Percentiles rank a stretch among this genome's conserved stretches.
Conservation (phyloP, 106 monocot genomes). For the Acorus calamus region DNA sequence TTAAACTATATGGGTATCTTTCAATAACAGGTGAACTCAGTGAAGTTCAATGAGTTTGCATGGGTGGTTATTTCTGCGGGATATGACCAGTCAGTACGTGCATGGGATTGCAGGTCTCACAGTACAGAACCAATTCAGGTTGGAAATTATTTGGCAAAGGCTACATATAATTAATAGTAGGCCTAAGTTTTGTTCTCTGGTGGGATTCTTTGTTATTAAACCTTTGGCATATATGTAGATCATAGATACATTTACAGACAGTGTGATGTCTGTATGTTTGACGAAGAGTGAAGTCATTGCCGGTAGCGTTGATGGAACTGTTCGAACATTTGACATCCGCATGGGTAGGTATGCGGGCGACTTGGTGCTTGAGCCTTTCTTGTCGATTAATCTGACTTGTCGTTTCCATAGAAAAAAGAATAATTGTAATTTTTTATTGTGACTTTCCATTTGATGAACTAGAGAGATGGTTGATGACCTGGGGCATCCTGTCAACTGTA, state of each 20-base stretch:
- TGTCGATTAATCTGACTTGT: neutral
- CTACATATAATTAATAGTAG: too few relatives aligned
- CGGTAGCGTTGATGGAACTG: constrained; percentile 95
- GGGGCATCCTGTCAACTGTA: constrained; percentile 87
- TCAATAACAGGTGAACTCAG: constrained; percentile 69
- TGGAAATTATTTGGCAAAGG: neutral
- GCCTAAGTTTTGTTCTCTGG: too few relatives aligned
- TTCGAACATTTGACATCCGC: constrained; percentile 98
- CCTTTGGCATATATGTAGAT: constrained; percentile 26
- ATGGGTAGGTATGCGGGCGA: constrained; percentile 62
- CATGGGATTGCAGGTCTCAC: constrained; percentile 96
- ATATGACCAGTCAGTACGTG: constrained; percentile 90
- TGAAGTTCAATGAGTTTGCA: constrained; percentile 90
- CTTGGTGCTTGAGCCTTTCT: neutral
- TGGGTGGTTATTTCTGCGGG: constrained; percentile 91
- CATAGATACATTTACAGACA: constrained; percentile 87
- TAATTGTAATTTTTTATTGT: constrained; percentile 1
- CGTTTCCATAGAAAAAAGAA: too few relatives aligned
- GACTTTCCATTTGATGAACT: constrained; percentile 2
- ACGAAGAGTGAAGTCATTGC: constrained; percentile 96
- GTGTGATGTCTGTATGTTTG: constrained; percentile 87
- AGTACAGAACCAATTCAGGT: constrained; percentile 99
- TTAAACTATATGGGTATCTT: neutral
- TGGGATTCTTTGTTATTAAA: too few relatives aligned
- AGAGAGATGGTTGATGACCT: constrained; percentile 86